Conservation (phyloP, 1,284 basidiomycete genomes). For the Cystobasidium sp. region DNA sequence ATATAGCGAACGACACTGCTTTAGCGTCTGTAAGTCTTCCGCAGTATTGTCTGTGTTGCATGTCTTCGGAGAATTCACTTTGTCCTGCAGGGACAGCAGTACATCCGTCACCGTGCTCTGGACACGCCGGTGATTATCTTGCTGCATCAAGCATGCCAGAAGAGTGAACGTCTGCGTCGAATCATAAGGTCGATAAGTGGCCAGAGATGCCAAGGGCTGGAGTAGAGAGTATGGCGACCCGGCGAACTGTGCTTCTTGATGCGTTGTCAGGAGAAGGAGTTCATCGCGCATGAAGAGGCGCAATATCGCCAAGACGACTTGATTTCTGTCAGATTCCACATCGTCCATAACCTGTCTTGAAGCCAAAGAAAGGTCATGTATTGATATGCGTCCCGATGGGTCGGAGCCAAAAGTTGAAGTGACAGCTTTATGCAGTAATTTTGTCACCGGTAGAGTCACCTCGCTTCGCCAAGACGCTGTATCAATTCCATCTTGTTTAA, state of each 20-base stretch:
- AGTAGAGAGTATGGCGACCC: neutral
- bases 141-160: conserved; percentile 21
- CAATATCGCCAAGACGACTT: conserved; percentile 16
- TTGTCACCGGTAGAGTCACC: neutral
- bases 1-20: neutral
- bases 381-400: neutral
- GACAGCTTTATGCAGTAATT: conserved; percentile 28
- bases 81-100: conserved; percentile 4
- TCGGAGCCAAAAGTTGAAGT: conserved; percentile 27
- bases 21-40: neutral
- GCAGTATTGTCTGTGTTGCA: neutral
- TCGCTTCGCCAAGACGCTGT: neutral
- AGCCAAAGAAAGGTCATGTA: neutral
- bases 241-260: neutral
- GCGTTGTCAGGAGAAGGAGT: neutral
- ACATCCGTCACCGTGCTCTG: conserved; percentile 2
- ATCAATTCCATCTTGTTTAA: neutral
- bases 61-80: neutral
- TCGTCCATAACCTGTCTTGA: conserved; percentile 24
- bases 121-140: conserved; percentile 15
- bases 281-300: neutral
- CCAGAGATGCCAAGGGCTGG: neutral
- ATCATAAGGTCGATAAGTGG: neutral
- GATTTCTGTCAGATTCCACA: conserved; percentile 23
- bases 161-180: conserved; percentile 7